Base-by-base conservation (phyloP, 2,329 filamentous ascomycete species). In the Clarireedia sp. region DNA sequence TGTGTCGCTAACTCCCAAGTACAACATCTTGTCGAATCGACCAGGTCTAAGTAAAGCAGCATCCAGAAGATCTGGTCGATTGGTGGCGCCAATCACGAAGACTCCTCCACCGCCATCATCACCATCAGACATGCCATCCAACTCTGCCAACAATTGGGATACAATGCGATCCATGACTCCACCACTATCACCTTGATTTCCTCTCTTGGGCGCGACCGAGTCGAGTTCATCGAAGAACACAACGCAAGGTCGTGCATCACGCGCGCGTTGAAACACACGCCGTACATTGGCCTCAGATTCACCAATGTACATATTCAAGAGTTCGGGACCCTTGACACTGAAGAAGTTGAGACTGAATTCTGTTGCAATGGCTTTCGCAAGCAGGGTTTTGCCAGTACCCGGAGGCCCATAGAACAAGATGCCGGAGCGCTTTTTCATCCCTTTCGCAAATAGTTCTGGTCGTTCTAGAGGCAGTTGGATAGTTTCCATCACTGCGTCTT, bases 101-200 rank as follows among this genome's bases (percentile, higher is more conserved):
- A 97, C 92, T 19, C 91, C 90, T 10, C 89, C 89, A 9, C 76
- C 80, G 0, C 80, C 82, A 61, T 91, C 89, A 57, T 90, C 89
- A 16, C 90, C 91, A 62, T 92, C 87, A 51, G 91, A 96, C 94
- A 99, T 99, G 51, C 94, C 94, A 68, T 99, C 94, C 21, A 99
- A 77, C 72, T 99, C 94, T 0, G 94, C 94, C 10, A 99, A 80
- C 45, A 99, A 75, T 74, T 97, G 94, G 57, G 87, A 94, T 51
- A 99, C 92, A 62, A 97, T 97, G 54, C 94, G 84, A 70, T 97
- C 94, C 92, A 97, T 97, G 55, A 97, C 94, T 67, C 94, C 94
- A 56, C 94, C 92, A 60, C 90, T 96, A 67, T 97, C 94, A 48
- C 94, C 94, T 71, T 97, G 92, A 66, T 97, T 97, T 38, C 94